Evolutionary conservation across 1,284 basidiomycete species (phyloP).

Genomic region (Tilletia horrida): DNA sequence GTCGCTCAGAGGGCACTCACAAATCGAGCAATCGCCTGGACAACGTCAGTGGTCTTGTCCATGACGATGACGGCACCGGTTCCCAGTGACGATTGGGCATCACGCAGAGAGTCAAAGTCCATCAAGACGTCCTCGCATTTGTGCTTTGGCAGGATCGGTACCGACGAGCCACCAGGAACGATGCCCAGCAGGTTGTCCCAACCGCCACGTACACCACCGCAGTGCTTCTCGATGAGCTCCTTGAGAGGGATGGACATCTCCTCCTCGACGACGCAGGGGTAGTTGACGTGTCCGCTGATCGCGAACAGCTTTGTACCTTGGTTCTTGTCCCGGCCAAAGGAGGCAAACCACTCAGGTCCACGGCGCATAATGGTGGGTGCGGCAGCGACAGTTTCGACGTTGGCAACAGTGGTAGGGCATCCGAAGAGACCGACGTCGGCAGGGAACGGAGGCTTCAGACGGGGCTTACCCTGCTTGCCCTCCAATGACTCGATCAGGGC

Average conservation of each 20-base stretch:
- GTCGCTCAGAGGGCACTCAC: too few species aligned
- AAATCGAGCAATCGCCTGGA: conserved; percentile 81
- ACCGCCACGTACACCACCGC: conserved; percentile 86
- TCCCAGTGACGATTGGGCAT: conserved; percentile 87
- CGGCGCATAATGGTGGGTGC: conserved; percentile 93
- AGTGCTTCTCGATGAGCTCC: conserved; percentile 93
- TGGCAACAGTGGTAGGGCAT: conserved; percentile 93
- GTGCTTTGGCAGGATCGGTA: conserved; percentile 81
- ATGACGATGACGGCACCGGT: conserved; percentile 98
- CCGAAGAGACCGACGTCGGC: conserved; percentile 96
- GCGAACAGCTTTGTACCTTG: conserved; percentile 94
- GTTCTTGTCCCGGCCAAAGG: conserved; percentile 88
- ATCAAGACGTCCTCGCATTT: conserved; percentile 60
- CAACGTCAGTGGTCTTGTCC: conserved; percentile 92
- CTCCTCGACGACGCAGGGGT: conserved; percentile 95
- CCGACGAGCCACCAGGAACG: conserved; percentile 89
- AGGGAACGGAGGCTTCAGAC: conserved; percentile 98
- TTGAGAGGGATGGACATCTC: conserved; percentile 96
- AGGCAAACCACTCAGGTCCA: conserved; percentile 85
- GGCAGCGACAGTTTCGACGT: conserved; percentile 96
- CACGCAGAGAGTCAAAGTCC: conserved; percentile 98
- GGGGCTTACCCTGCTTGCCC: conserved; percentile 94
- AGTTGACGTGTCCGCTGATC: conserved; percentile 94
- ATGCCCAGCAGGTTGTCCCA: conserved; percentile 96
- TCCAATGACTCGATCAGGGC: conserved; percentile 94